Evolutionary conservation across 2,329 filamentous ascomycete genomes (phyloP).

Genomic region (Sporothrix dimorphospora): DNA sequence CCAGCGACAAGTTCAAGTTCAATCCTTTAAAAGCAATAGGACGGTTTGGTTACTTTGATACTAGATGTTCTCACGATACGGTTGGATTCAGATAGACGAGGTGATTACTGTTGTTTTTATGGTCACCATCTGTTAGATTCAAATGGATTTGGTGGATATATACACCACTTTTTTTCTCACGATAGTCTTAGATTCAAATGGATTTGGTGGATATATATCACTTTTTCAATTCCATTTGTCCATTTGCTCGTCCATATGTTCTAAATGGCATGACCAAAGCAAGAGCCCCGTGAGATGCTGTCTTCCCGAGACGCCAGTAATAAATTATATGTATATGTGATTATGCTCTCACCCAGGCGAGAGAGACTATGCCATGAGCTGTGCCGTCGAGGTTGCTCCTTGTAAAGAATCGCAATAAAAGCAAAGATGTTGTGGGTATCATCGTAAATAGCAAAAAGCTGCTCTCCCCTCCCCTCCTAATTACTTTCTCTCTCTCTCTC

Average conservation of each 20-base stretch:
- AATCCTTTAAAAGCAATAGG: too few species aligned
- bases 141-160: too few species aligned
- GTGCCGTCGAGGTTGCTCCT: background rate
- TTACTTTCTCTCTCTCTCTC: background rate
- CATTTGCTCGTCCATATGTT: background rate
- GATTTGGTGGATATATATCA: too few species aligned
- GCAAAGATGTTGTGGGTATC: conserved; percentile 18
- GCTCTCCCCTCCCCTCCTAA: background rate
- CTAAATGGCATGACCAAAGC: background rate
- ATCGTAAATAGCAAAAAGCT: conserved; percentile 17
- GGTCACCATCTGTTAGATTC: too few species aligned
- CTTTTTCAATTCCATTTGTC: background rate
- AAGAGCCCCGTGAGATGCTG: background rate
- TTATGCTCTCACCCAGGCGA: background rate
- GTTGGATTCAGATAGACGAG: too few species aligned
- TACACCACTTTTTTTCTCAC: too few species aligned
- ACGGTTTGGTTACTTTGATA: too few species aligned
- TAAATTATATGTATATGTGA: background rate
- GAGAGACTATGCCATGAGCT: background rate
- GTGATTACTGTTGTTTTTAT: too few species aligned
- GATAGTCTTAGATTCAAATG: too few species aligned
- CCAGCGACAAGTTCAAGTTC: too few species aligned
- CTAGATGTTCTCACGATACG: too few species aligned
- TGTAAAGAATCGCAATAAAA: conserved; percentile 1
- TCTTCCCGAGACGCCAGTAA: background rate